Evolutionary conservation across 2,329 filamentous ascomycete species (phyloP), one percentile per base, ranked within the genome.

Genomic region (Corniculantispora saksenae): DNA sequence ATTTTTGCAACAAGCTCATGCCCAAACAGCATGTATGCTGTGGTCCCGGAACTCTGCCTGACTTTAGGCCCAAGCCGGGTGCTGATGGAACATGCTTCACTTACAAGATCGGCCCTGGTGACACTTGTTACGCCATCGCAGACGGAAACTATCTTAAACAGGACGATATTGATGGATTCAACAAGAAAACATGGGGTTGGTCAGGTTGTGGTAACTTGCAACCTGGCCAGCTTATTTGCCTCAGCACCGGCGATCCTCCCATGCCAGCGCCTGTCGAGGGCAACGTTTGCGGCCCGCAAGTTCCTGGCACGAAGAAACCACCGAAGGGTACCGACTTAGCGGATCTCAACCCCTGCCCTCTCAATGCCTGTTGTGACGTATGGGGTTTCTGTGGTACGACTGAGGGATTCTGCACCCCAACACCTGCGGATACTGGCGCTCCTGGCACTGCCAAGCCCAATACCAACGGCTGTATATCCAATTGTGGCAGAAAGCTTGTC

Each of bases 351-450:
- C 80, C 77, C 0, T 86, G 83, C 66, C 79, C 79, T 0, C 71
- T 82, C 0, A 80, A 80, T 29, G 77, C 74, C 0, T 81, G 79
- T 68, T 81, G 79, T 68, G 74, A 77, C 17, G 71, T 74, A 21
- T 80, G 79, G 73, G 83, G 82, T 0, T 74, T 80, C 55, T 84
- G 82, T 29, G 82, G 82, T 3, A 75, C 75, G 1, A 80, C 79
- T 0, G 67, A 68, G 0, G 80, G 80, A 17, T 83, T 82, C 67
- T 85, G 82, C 29, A 10, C 55, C 8, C 29, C 48, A 21, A 25
- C 51, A 69, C 53, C 72, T 62, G 0, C 72, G 71, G 9, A 76
- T 73, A 1, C 38, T 13, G 72, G 70, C 1, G 67, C 68, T 0
- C 72, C 74, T 1, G 76, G 75, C 8, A 75, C 72, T 19, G 29